These are phyloP conservation scores for Trichoderma afroharzianum DNA, from an alignment of 2,329 filamentous ascomycete species.

Conservation along the genomic window DNA sequence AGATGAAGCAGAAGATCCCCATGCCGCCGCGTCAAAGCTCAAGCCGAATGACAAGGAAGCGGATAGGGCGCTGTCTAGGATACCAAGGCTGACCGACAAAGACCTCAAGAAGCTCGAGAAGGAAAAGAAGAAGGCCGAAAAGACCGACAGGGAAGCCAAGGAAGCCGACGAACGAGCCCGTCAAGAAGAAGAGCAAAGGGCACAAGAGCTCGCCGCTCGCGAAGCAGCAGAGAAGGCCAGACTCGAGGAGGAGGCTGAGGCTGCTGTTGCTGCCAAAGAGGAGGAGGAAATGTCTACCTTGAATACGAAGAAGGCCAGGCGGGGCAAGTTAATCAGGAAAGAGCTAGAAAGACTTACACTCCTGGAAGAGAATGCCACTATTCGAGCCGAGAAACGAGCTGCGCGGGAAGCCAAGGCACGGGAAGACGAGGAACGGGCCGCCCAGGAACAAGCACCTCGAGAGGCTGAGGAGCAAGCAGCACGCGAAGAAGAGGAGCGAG, in stretches of 20 bases:
- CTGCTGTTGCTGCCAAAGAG: constrained; percentile 28
- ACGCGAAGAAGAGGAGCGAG: constrained; percentile 19
- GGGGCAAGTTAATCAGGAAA: constrained; percentile 8
- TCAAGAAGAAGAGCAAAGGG: constrained; percentile 21
- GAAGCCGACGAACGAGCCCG: constrained; percentile 32
- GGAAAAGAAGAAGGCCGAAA: constrained; percentile 43
- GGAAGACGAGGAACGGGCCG: constrained; percentile 14
- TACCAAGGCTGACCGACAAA: constrained; percentile 46
- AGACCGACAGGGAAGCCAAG: constrained; percentile 34
- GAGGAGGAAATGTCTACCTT: constrained; percentile 39
- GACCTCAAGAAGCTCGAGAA: constrained; percentile 51
- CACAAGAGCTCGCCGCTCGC: constrained; percentile 27
- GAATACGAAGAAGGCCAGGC: constrained; percentile 28
- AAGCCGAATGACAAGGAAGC: constrained; percentile 36
- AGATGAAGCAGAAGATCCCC: constrained; percentile 33
- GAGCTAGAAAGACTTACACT: constrained; percentile 12
- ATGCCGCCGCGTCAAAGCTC: constrained; percentile 37
- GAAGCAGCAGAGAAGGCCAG: constrained; percentile 25
- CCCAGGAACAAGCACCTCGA: constrained; percentile 17
- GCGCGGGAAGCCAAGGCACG: constrained; percentile 1
- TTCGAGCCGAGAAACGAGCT: constrained; percentile 8
- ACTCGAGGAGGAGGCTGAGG: constrained; percentile 26
- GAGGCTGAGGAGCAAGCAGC: constrained; percentile 20
- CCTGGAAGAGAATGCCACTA: not conserved
- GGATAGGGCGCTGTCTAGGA: constrained; percentile 33